Conservation (phyloP, 1,284 basidiomycete species). For the Porodaedalea pini region DNA sequence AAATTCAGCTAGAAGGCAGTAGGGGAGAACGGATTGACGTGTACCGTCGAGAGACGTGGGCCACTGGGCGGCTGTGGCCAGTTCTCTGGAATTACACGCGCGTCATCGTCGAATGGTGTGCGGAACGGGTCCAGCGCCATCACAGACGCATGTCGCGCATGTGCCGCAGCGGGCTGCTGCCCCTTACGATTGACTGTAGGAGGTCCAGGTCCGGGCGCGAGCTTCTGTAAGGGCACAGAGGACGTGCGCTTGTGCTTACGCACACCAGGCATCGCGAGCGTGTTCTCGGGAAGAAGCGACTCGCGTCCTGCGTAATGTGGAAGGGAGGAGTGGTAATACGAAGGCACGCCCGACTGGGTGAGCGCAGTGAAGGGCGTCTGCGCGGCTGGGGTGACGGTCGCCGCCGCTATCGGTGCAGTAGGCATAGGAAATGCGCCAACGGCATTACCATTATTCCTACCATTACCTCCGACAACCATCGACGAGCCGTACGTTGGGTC, state of each 20-base stretch:
- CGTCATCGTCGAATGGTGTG: conserved; percentile 74
- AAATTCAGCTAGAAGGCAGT: background rate
- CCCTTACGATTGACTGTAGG: conserved; percentile 21
- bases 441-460: conserved; percentile 10
- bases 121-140: conserved; percentile 51
- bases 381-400: conserved; percentile 27
- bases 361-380: conserved; percentile 2
- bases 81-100: conserved; percentile 10
- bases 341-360: conserved; percentile 9
- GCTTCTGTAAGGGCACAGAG: conserved; percentile 7
- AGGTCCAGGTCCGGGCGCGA: background rate
- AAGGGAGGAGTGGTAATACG: conserved; percentile 15
- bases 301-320: conserved; percentile 9
- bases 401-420: conserved; percentile 20
- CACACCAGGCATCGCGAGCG: background rate
- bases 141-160: conserved; percentile 22
- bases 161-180: conserved; percentile 31
- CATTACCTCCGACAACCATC: background rate
- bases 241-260: conserved; percentile 13
- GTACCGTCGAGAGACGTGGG: background rate
- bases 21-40: conserved; percentile 16
- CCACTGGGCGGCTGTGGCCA: conserved; percentile 6
- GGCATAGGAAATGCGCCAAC: conserved; percentile 23
- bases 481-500: background rate
- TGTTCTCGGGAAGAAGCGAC: conserved; percentile 12